Conservation (phyloP, 2,329 filamentous ascomycete genomes). For the Stenocarpella maydis region DNA sequence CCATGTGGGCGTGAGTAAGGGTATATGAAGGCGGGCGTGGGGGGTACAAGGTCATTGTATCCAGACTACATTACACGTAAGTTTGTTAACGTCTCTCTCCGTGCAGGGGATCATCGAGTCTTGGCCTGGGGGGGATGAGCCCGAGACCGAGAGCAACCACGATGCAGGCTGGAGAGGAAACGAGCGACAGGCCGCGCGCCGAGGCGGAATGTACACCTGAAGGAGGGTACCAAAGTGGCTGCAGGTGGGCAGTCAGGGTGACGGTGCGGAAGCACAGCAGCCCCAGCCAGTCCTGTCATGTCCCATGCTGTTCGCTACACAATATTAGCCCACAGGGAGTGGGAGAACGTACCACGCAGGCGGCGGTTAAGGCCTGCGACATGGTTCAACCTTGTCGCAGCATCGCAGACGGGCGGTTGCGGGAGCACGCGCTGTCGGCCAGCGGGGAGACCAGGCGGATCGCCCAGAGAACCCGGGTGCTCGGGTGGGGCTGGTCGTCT, state of each 20-base stretch:
- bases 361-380: neutral
- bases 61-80: neutral
- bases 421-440: conserved; percentile 24
- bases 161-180: conserved; percentile 10
- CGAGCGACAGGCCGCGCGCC: conserved; percentile 24
- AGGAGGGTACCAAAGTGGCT: neutral
- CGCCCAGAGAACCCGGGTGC: conserved; percentile 7
- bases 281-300: neutral
- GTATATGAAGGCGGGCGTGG: conserved; percentile 24
- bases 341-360: conserved; percentile 10
- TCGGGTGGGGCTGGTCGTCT: conserved; percentile 10
- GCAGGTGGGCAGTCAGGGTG: neutral
- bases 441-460: conserved; percentile 21
- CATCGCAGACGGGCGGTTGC: conserved; percentile 29
- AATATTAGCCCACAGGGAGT: conserved; percentile 4
- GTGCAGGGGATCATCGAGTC: conserved; percentile 11
- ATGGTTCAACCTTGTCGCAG: conserved; percentile 15
- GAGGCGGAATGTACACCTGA: conserved; percentile 1
- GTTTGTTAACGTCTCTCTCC: neutral
- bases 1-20: conserved; percentile 16
- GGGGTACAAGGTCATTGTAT: conserved; percentile 22
- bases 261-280: conserved; percentile 11
- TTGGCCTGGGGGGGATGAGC: neutral
- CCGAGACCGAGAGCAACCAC: conserved; percentile 28
- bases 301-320: conserved; percentile 1